Evolutionary conservation across 805 yeast genomes (phyloP), one percentile per base, ranked within the genome.

Genomic region (Lipomyces starkeyi): DNA sequence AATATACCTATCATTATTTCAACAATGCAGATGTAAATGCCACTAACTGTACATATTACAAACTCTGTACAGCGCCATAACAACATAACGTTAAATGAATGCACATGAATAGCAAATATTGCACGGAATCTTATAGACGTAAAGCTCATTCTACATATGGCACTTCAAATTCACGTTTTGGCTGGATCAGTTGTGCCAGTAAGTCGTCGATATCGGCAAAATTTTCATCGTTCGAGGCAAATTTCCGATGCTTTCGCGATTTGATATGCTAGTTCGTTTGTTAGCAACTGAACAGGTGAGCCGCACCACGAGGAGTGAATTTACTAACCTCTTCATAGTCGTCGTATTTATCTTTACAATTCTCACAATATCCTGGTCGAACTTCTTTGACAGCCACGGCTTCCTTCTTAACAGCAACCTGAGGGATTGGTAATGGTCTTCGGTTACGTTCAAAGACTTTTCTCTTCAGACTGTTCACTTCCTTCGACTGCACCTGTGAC

Each of bases 321-420:
- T 11, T 11, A 59, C 58, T 11, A 29, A 65, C 68, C 63, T 86
- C 91, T 32, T 87, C 91, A 75, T 93, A 88, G 72, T 87, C 86
- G 62, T 90, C 93, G 76, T 90, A 94, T 76, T 88, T 88, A 68
- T 89, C 90, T 29, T 94, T 83, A 79, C 99, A 94, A 76, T 94
- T 94, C 77, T 94, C 99, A 80, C 99, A 94, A 78, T 91, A 93
- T 0, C 98, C 98, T 0, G 94, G 73, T n/a, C 65, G 58, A 66
- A 67, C 70, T 40, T 67, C 72, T 43, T 68, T 73, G 13, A 62
- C 66, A n/a, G 73, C 71, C 25, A 67, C 73, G 27, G 73, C 67
- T 27, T 72, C 72, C 37, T 66, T 65, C 47, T 49, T 65, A 34
- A 73, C 70, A 22, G 61, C 61, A 2, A 66, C 68, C 53, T 66